Evolutionary conservation across 1,284 basidiomycete species (phyloP), one percentile per base, ranked within the genome.

Genomic region (Flammula alnicola): DNA sequence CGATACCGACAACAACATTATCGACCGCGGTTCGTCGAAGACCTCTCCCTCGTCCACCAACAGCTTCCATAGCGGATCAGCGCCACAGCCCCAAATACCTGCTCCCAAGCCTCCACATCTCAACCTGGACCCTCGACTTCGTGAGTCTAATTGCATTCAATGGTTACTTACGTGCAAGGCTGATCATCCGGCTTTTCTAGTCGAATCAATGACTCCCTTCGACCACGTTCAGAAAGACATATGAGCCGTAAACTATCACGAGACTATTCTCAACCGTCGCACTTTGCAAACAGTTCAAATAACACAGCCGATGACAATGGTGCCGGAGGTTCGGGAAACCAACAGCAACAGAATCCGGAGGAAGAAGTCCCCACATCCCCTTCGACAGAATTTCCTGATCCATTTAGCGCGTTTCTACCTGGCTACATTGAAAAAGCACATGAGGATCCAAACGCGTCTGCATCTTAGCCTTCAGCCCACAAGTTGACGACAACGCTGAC

Each of bases 371-470:
- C 59, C 11, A 59, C 55, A 2, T 59, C 55, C 17, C 54, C 52
- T 14, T 49, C 51, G 12, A 57, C 59, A 2, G 59, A 61, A 32
- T 61, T 47, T 43, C 57, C 57, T 29, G 59, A 61, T 29, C 48
- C 47, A 16, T 58, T 45, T 26, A 46, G 30, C 11, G 47, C 54
- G 9, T 53, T 47, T 19, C 44, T 61, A 20, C 59, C 59, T 4
- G 42, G 52, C 2, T 61, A 61, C 33, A 52, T 52, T 35, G 40
- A 47, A 11, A 53, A 48, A 19, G 54, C 45, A 2, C 35, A 53
- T 11, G 57, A 59, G 32, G 59, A 61, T 33, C 59, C 59, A 14
- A 59, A 57, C 49, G 57, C 59, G 9, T 49, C 45, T n/a, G 49
- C 38, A 20, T 54, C 54, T 22, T 61, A 14, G 55, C 32, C 11